These are phyloP conservation scores for Coniochaeta hoffmannii DNA, from an alignment of 2,329 filamentous ascomycete species.

Conservation along the genomic window DNA sequence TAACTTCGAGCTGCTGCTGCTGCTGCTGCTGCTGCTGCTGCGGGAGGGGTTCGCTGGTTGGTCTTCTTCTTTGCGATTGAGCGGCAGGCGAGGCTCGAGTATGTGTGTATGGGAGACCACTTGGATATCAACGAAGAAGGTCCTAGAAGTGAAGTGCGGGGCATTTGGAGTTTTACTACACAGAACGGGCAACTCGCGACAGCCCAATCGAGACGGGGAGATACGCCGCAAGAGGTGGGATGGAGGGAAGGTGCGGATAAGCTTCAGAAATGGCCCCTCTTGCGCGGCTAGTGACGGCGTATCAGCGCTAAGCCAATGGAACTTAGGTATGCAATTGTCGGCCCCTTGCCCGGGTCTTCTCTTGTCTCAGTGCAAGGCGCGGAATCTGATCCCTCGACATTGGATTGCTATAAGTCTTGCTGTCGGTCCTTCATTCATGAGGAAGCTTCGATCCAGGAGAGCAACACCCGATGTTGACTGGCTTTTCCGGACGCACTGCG, in stretches of 20 bases:
- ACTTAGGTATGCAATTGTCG: neutral
- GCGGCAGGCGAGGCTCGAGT: neutral
- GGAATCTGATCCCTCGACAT: no score
- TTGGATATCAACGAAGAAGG: slow-evolving; percentile 10
- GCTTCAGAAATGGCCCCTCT: neutral
- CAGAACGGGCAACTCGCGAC: neutral
- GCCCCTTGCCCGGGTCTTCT: no score
- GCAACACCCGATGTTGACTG: no score
- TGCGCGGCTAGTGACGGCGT: neutral
- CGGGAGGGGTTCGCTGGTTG: neutral
- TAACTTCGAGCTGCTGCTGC: slow-evolving; percentile 30
- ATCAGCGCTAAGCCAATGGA: neutral
- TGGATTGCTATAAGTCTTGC: no score
- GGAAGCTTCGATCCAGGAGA: no score
- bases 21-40: no score
- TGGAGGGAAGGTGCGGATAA: neutral
- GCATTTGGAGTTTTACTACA: slow-evolving; percentile 25
- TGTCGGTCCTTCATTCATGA: no score
- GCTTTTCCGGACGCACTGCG: no score
- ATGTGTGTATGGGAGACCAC: neutral
- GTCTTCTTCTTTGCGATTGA: neutral
- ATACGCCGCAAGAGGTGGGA: neutral
- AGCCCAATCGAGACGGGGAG: neutral
- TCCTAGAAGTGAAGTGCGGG: slow-evolving; percentile 34
- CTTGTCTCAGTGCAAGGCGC: no score